These are phyloP conservation scores for Pichia nanzhaoensis DNA, from an alignment of 805 yeast genomes.

Conservation along the genomic window DNA sequence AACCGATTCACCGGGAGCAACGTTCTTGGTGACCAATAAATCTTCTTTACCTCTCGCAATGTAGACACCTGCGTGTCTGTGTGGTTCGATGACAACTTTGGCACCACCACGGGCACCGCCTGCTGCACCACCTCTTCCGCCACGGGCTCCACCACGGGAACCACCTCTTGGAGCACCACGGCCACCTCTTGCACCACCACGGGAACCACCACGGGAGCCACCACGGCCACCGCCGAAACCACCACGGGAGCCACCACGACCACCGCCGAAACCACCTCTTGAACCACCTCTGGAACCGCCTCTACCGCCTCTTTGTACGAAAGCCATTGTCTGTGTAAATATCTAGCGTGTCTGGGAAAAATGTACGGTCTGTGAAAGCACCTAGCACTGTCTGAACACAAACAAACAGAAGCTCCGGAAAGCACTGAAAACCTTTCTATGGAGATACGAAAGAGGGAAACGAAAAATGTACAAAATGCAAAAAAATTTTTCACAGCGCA, in stretches of 20 bases:
- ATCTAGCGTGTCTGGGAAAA: neutral
- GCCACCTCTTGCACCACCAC: conserved; percentile 28
- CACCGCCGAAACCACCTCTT: conserved; percentile 22
- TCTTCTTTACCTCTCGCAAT: conserved; percentile 99
- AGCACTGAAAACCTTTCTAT: neutral
- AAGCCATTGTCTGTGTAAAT: conserved; percentile 48
- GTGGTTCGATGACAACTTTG: conserved; percentile 96
- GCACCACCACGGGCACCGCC: conserved; percentile 91
- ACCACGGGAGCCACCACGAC: conserved; percentile 24
- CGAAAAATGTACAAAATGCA: neutral
- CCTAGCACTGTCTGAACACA: neutral
- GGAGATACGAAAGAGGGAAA: neutral
- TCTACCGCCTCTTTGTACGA: conserved; percentile 38
- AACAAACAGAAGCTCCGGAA: too few relatives aligned
- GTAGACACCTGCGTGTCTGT: conserved; percentile 97
- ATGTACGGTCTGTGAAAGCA: neutral
- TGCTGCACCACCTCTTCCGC: conserved; percentile 55
- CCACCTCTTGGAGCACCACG: conserved; percentile 56
- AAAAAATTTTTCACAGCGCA: too few relatives aligned
- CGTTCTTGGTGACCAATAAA: conserved; percentile 91
- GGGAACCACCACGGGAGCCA: conserved; percentile 44
- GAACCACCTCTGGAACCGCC: conserved; percentile 43
- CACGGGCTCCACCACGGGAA: conserved; percentile 51
- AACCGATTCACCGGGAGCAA: conserved; percentile 97
- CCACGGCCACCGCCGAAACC: conserved; percentile 45